Conservation (phyloP, 2,329 filamentous ascomycete species). For the Botrytis galanthina region DNA sequence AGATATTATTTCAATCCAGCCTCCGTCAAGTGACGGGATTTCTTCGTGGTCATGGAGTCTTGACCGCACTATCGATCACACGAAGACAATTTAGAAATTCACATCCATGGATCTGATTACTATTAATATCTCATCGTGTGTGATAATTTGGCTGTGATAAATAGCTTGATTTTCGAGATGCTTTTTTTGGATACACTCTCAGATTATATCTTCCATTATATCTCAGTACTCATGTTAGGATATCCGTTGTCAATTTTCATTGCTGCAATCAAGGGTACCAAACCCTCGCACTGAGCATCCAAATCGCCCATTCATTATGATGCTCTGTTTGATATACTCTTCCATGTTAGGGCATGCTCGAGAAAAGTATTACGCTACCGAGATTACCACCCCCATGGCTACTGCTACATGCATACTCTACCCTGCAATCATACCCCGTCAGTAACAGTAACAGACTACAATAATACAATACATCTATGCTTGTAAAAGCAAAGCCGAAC, state of each 20-base stretch:
- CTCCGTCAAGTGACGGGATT: not conserved
- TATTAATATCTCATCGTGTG: not conserved
- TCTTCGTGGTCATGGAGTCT: not conserved
- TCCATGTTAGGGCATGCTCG: not conserved
- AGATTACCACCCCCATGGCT: not conserved
- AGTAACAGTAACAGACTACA: not conserved
- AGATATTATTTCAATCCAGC: not conserved
- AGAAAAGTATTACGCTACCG: not conserved
- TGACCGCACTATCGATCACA: not conserved
- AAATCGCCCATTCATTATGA: not conserved
- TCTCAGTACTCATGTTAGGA: not conserved
- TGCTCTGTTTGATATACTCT: not conserved
- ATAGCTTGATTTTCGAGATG: not conserved
- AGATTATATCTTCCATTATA: not conserved
- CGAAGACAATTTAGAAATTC: not conserved
- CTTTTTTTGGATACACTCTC: not conserved
- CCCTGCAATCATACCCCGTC: not conserved
- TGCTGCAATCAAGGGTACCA: not conserved
- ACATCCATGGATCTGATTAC: not conserved
- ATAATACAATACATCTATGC: accelerated
- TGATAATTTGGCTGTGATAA: not conserved
- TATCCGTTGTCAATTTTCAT: not conserved
- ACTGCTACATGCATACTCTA: not conserved
- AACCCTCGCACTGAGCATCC: not conserved
- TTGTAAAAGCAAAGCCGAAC: not conserved